Evolutionary conservation across 768 basidiomycete species (phyloP).

Genomic region (Tulasnella sp.): DNA sequence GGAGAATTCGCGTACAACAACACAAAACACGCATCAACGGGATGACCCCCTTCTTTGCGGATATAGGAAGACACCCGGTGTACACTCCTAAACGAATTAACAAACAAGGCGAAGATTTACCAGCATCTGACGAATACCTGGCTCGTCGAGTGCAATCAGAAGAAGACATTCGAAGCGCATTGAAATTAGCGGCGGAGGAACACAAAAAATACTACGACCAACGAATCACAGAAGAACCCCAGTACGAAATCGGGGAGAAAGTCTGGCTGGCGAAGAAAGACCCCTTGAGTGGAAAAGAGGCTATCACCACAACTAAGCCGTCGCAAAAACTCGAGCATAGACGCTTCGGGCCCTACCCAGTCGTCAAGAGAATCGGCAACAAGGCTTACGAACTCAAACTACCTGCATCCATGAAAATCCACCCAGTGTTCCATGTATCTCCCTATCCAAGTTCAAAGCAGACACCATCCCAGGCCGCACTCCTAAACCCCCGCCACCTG

Average conservation of each 20-base stretch:
- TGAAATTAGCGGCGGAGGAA: no score
- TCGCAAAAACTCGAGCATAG: conserved; percentile 13
- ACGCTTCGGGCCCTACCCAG: conserved; percentile 8
- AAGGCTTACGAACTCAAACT: conserved; percentile 5
- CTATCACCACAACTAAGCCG: no score
- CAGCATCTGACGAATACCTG: not conserved
- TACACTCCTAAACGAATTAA: not conserved
- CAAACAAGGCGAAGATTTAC: not conserved
- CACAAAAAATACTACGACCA: no score
- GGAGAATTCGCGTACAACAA: conserved; percentile 36
- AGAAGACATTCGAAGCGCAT: no score
- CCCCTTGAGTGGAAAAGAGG: no score
- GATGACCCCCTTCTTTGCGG: conserved; percentile 30
- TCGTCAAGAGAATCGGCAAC: not conserved
- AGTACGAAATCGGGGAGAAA: not conserved
- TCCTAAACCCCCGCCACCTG: not conserved
- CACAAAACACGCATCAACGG: conserved; percentile 23
- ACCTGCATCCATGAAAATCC: not conserved
- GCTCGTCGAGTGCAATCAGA: not conserved
- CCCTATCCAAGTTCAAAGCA: not conserved
- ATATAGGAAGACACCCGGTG: conserved; percentile 22
- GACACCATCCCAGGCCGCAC: no score
- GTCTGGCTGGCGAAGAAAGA: no score
- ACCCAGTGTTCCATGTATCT: no score
- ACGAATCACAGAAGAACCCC: not conserved